Conservation (phyloP, 768 basidiomycete genomes). For the Collybia sordida region DNA sequence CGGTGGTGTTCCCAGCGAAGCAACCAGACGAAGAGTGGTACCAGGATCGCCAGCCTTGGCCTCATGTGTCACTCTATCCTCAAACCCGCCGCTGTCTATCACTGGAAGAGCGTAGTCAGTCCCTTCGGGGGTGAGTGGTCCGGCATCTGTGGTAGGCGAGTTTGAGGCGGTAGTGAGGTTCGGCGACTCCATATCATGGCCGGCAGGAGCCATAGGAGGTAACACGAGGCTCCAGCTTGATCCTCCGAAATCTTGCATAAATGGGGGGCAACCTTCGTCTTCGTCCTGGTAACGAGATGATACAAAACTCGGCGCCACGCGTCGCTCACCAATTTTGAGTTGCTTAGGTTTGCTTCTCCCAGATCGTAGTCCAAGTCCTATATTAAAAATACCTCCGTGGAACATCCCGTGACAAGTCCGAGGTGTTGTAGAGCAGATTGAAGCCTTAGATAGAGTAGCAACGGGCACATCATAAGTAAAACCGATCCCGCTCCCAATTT, state of each 20-base stretch:
- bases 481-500: slow-evolving; percentile 53
- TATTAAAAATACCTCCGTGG: slow-evolving; percentile 6
- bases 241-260: slow-evolving; percentile 9
- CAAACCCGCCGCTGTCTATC: not conserved
- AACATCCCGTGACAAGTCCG: slow-evolving; percentile 16
- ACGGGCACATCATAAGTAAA: slow-evolving; percentile 40
- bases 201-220: slow-evolving; percentile 3
- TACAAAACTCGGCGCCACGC: slow-evolving; percentile 3
- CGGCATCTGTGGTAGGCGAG: slow-evolving; percentile 9
- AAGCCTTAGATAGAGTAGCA: slow-evolving; percentile 22
- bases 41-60: slow-evolving; percentile 4
- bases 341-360: slow-evolving; percentile 5
- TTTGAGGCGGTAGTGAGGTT: not conserved
- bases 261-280: not conserved
- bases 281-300: slow-evolving; percentile 1
- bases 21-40: slow-evolving; percentile 17
- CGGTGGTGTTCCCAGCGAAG: not conserved
- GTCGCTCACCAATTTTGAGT: slow-evolving; percentile 12
- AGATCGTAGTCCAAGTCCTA: slow-evolving; percentile 14
- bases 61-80: slow-evolving; percentile 5
- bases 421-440: slow-evolving; percentile 17
- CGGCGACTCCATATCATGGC: not conserved
- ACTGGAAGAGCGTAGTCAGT: slow-evolving; percentile 1
- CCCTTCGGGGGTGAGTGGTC: slow-evolving; percentile 4
- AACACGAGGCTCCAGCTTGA: slow-evolving; percentile 15